phyloP scores from a whole-genome alignment of 139 green algal species.

The Chlorella vulgaris region DNA sequence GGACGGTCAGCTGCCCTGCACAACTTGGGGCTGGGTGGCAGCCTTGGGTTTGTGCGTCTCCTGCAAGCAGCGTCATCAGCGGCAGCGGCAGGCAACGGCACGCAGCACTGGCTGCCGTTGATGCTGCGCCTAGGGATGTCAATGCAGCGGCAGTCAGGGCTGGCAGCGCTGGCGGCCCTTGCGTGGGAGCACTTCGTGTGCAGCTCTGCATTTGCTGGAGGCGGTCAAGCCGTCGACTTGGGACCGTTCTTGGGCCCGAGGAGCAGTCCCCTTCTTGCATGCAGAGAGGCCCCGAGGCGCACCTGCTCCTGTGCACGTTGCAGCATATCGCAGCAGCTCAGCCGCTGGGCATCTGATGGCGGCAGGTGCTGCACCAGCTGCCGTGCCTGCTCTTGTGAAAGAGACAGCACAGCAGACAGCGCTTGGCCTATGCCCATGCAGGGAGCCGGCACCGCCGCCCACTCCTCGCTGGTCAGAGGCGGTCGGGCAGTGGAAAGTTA shows the following conservation, averaged over 20 bases:
- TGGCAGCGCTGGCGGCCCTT: conserved; percentile 50
- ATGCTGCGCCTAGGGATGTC: conserved; percentile 75
- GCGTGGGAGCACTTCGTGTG: conserved; percentile 52
- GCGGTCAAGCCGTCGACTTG: conserved; percentile 19
- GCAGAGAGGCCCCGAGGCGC: conserved; percentile 55
- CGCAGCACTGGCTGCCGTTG: conserved; percentile 72
- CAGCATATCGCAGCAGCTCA: too few relatives aligned
- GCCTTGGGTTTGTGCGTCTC: conserved; percentile 56
- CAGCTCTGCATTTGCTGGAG: conserved; percentile 31
- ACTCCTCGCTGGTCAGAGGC: too few relatives aligned
- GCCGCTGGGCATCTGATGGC: too few relatives aligned
- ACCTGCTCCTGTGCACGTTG: too few relatives aligned
- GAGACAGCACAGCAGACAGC: too few relatives aligned
- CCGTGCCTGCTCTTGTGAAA: too few relatives aligned
- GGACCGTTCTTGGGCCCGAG: conserved; percentile 44
- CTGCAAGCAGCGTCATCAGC: conserved; percentile 34
- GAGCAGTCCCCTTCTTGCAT: conserved; percentile 60
- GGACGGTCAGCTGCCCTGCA: conserved; percentile 27
- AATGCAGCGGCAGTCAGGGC: conserved; percentile 62
- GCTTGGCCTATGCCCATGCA: too few relatives aligned
- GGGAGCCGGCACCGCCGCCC: too few relatives aligned
- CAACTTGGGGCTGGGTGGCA: conserved; percentile 51
- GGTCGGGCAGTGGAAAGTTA: too few relatives aligned
- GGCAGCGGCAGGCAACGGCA: neutral
- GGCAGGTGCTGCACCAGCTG: too few relatives aligned